phyloP scores from a whole-genome alignment of 306 rosid species.

The Trichosanthes truncata region DNA sequence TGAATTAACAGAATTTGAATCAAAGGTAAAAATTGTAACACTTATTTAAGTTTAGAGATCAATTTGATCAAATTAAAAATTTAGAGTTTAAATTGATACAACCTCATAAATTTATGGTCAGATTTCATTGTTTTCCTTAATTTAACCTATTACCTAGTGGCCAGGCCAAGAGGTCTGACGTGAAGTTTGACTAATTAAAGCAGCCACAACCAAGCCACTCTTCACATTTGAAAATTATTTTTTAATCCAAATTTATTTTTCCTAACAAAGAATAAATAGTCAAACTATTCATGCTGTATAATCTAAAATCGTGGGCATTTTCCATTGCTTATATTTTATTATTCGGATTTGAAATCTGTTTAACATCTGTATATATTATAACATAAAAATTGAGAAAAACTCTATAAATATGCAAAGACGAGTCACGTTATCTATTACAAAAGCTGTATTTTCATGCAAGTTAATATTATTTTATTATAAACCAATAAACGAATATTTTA shows the following conservation, averaged over 20 bases:
- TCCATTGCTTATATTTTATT: neutral
- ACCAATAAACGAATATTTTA: neutral
- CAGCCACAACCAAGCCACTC: neutral
- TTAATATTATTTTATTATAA: too few species aligned
- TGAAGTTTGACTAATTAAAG: neutral
- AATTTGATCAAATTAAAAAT: too few species aligned
- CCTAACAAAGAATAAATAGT: neutral
- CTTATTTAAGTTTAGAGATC: too few species aligned
- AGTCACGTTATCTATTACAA: neutral
- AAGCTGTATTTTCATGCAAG: neutral
- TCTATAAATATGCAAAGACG: neutral
- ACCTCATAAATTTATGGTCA: too few species aligned
- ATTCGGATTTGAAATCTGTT: neutral
- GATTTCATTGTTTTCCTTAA: too few species aligned
- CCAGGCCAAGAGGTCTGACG: neutral
- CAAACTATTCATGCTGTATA: neutral
- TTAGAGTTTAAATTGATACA: too few species aligned
- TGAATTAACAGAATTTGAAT: too few species aligned
- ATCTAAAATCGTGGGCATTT: neutral
- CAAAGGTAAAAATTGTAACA: too few species aligned
- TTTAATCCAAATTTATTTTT: neutral
- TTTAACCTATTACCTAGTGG: too few species aligned
- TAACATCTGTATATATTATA: neutral
- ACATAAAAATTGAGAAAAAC: neutral
- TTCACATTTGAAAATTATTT: neutral